These are phyloP conservation scores for Tripterygium wilfordii DNA, from an alignment of 177 flowering plant species.

Conservation along the genomic window DNA sequence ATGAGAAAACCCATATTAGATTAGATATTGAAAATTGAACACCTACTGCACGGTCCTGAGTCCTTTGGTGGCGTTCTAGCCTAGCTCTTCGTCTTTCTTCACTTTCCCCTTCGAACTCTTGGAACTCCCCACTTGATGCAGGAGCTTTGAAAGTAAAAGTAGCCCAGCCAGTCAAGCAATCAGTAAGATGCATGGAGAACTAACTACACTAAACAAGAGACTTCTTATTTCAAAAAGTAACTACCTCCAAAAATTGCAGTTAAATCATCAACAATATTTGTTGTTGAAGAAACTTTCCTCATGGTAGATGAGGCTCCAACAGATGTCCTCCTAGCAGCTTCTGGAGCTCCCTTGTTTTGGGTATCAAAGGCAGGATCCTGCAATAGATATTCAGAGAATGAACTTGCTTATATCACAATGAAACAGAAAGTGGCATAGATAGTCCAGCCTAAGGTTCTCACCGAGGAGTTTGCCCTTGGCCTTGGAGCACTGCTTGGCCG, in stretches of 20 bases:
- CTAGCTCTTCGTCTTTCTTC: conserved; percentile 85
- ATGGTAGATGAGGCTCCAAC: conserved; percentile 48
- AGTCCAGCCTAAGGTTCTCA: conserved; percentile 26
- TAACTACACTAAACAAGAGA: background rate
- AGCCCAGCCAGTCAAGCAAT: conserved; percentile 3
- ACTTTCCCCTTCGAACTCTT: conserved; percentile 78
- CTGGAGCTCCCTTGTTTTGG: conserved; percentile 54
- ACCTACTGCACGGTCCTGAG: conserved; percentile 78
- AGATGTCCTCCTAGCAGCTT: conserved; percentile 46
- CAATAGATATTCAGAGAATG: conserved; percentile 11
- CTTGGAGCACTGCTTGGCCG: conserved; percentile 87
- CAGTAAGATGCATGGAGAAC: background rate
- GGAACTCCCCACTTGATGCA: conserved; percentile 40
- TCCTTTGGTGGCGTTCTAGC: conserved; percentile 63
- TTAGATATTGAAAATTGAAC: no score
- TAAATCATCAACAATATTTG: conserved; percentile 82
- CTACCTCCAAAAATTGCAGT: conserved; percentile 87
- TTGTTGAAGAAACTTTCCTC: conserved; percentile 69
- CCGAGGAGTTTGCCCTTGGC: conserved; percentile 58
- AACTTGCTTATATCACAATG: background rate
- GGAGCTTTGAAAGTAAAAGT: conserved; percentile 26
- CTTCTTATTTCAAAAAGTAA: background rate
- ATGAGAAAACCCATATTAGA: no score
- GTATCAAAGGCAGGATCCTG: conserved; percentile 66
- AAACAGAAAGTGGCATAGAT: background rate